Conservation (phyloP, 257 asterid species). For the Nicotiana paniculata region DNA sequence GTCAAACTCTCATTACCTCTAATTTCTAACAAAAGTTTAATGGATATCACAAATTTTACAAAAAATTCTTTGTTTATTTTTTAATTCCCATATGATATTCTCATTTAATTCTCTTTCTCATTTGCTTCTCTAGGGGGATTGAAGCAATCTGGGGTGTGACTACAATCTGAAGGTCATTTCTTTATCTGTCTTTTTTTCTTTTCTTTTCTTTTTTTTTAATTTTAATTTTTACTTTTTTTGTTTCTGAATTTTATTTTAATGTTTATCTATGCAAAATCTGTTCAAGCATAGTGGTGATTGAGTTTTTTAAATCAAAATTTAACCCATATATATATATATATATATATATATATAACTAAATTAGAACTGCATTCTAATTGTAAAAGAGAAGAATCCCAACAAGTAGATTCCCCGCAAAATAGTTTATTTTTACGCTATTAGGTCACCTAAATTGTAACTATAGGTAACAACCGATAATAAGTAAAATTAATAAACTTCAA, state of each 20-base stretch:
- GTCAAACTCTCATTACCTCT: not conserved
- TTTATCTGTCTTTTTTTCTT: not conserved
- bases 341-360: not conserved
- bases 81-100: not conserved
- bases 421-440: not conserved
- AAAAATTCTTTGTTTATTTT: not conserved
- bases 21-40: not conserved
- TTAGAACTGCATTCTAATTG: not conserved
- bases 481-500: not conserved
- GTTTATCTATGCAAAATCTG: not conserved
- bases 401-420: not conserved
- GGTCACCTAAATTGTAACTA: not conserved
- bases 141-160: conserved; percentile 6
- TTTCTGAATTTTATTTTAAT: not conserved
- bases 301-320: not conserved
- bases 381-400: not conserved
- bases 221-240: not conserved
- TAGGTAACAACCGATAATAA: not conserved
- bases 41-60: not conserved
- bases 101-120: not conserved
- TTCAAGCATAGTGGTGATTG: not conserved
- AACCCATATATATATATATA: too few relatives aligned
- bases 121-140: conserved; percentile 2
- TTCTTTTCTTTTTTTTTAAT: not conserved
- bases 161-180: conserved; percentile 10